Conservation (phyloP, 192 early-diverging fungal genomes). For the Backusella mclennaniae region DNA sequence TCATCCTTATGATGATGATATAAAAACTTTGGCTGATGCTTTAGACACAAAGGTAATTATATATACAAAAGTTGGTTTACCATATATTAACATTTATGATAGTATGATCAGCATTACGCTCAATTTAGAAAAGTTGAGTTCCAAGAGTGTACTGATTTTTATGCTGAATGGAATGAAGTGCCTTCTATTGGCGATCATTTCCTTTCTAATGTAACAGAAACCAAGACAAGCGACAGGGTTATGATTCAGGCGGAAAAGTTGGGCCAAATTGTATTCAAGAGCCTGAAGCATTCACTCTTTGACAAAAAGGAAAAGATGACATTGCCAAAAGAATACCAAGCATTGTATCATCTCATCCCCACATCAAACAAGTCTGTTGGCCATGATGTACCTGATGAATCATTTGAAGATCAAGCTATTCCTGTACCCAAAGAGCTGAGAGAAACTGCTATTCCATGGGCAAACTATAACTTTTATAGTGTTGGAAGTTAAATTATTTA, state of each 20-base stretch:
- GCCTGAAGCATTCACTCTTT: neutral
- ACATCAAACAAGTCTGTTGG: slow-evolving; percentile 11
- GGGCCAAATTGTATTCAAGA: neutral
- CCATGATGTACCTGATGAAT: neutral
- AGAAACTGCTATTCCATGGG: slow-evolving; percentile 23
- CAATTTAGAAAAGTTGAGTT: slow-evolving; percentile 40
- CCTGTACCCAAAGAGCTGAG: slow-evolving; percentile 23
- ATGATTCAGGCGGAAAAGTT: neutral
- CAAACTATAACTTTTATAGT: slow-evolving; percentile 30
- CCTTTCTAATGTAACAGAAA: neutral
- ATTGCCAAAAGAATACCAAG: slow-evolving; percentile 9
- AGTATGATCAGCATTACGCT: slow-evolving; percentile 51
- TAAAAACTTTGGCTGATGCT: slow-evolving; percentile 19
- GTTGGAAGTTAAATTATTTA: slow-evolving; percentile 16
- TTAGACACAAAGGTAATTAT: slow-evolving; percentile 7
- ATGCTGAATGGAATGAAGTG: slow-evolving; percentile 12
- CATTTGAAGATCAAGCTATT: slow-evolving; percentile 19
- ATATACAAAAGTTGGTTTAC: neutral
- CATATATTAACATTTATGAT: neutral
- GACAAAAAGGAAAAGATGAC: neutral
- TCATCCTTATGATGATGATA: slow-evolving; percentile 32
- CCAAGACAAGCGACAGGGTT: neutral
- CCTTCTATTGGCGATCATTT: slow-evolving; percentile 29
- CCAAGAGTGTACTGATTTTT: slow-evolving; percentile 20
- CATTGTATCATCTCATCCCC: slow-evolving; percentile 21